Conservation (phyloP, 1,284 basidiomycete species). For the Volvariella volvacea region DNA sequence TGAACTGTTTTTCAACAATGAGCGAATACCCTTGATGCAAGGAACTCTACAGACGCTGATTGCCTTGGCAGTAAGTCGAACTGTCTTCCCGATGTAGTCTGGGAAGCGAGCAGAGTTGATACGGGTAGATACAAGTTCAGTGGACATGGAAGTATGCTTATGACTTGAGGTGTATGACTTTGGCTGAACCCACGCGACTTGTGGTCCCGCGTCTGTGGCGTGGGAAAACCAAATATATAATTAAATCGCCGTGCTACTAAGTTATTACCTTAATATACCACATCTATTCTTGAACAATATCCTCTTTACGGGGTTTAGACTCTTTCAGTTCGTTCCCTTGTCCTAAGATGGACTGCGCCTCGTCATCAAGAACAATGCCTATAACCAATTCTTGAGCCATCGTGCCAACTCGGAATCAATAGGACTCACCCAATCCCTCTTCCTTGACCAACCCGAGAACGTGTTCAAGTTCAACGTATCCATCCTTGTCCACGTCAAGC, state of each 20-base stretch:
- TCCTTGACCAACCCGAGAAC: slow-evolving; percentile 74
- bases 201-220: background rate
- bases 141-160: slow-evolving; percentile 6
- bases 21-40: too few relatives aligned
- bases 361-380: slow-evolving; percentile 72
- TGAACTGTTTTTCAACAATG: slow-evolving; percentile 32
- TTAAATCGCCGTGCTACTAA: too few relatives aligned
- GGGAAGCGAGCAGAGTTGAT: slow-evolving; percentile 60
- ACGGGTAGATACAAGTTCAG: slow-evolving; percentile 43
- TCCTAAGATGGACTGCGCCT: slow-evolving; percentile 66
- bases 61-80: slow-evolving; percentile 74
- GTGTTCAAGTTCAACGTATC: slow-evolving; percentile 86
- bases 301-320: slow-evolving; percentile 76
- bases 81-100: slow-evolving; percentile 48
- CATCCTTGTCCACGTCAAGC: slow-evolving; percentile 94
- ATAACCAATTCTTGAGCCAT: slow-evolving; percentile 8
- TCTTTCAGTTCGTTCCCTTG: slow-evolving; percentile 73
- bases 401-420: background rate
- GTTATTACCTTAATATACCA: too few relatives aligned
- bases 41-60: slow-evolving; percentile 46
- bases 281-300: slow-evolving; percentile 71
- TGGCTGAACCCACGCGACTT: too few relatives aligned
- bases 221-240: slow-evolving; percentile 6
- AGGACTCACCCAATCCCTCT: slow-evolving; percentile 55
- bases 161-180: too few relatives aligned